These are phyloP conservation scores for Byssothecium circinans DNA, from an alignment of 2,329 filamentous ascomycete genomes.

Conservation along the genomic window DNA sequence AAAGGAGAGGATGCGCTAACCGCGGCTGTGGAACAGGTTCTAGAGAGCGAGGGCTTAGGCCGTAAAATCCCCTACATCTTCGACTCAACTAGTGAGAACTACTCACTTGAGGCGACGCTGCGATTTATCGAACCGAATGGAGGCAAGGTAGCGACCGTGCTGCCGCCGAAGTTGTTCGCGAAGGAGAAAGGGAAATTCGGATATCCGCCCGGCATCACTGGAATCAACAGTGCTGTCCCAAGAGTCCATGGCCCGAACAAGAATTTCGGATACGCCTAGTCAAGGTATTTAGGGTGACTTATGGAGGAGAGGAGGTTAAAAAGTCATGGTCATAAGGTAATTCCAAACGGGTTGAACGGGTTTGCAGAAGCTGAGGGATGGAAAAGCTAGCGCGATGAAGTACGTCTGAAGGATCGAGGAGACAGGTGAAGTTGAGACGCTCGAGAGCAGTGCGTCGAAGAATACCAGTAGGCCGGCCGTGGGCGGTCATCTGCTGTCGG, in stretches of 20 bases:
- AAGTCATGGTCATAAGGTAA: constrained; percentile 52
- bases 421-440: constrained; percentile 32
- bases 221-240: constrained; percentile 3
- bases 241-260: constrained; percentile 29
- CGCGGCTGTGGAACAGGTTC: constrained; percentile 40
- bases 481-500: too few species aligned
- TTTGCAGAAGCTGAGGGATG: constrained; percentile 57
- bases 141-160: constrained; percentile 1
- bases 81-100: constrained; percentile 61
- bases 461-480: too few species aligned
- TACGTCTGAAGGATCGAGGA: constrained; percentile 60
- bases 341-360: constrained; percentile 56
- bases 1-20: constrained; percentile 57
- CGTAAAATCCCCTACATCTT: constrained; percentile 55
- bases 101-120: constrained; percentile 18
- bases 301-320: constrained; percentile 52
- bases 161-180: constrained; percentile 7
- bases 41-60: constrained; percentile 45
- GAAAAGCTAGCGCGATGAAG: constrained; percentile 63
- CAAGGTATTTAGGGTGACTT: constrained; percentile 44
- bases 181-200: constrained; percentile 1
- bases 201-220: constrained; percentile 5
- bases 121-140: constrained; percentile 2
- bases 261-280: constrained; percentile 50
- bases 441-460: neutral